These are phyloP conservation scores for Cladophialophora bantiana DNA, from an alignment of 2,329 filamentous ascomycete genomes.

Conservation along the genomic window DNA sequence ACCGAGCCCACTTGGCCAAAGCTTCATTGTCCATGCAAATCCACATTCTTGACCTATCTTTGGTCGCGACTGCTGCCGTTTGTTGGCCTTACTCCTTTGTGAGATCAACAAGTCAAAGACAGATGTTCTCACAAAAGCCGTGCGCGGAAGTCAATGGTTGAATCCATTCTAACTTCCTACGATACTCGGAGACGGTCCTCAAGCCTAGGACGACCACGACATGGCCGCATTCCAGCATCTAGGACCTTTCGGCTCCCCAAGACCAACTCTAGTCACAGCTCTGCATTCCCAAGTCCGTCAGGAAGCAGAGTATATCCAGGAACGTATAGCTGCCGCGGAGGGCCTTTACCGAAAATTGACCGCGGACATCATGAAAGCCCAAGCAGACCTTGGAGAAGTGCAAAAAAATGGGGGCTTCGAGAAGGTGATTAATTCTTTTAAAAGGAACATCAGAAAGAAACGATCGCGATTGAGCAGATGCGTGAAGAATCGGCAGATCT, in stretches of 20 bases:
- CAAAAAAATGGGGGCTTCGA: background rate
- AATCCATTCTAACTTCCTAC: background rate
- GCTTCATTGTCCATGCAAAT: slow-evolving; percentile 17
- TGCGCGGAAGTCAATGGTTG: background rate
- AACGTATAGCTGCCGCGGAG: slow-evolving; percentile 25
- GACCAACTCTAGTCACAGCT: slow-evolving; percentile 23
- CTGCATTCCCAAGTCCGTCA: slow-evolving; percentile 33
- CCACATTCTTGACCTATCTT: slow-evolving; percentile 6
- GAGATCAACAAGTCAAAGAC: background rate
- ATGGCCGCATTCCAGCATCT: slow-evolving; percentile 11
- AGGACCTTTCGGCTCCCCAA: background rate
- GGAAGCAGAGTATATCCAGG: slow-evolving; percentile 30
- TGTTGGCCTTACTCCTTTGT: slow-evolving; percentile 24
- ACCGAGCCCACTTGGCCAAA: background rate
- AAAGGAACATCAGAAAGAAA: slow-evolving; percentile 22
- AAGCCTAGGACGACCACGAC: background rate
- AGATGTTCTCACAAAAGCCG: background rate
- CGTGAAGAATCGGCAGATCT: slow-evolving; percentile 1
- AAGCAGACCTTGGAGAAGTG: slow-evolving; percentile 11
- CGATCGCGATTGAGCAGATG: slow-evolving; percentile 25
- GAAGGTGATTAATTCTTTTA: background rate
- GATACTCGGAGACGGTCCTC: background rate
- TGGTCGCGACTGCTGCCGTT: background rate
- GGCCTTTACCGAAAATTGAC: slow-evolving; percentile 16
- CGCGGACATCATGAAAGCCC: slow-evolving; percentile 6